A percentile compares a stretch with the other conserved stretches of the same genome.
phyloP scores from a whole-genome alignment of 2,329 filamentous ascomycete genomes.

The Anthostomella pinea region DNA sequence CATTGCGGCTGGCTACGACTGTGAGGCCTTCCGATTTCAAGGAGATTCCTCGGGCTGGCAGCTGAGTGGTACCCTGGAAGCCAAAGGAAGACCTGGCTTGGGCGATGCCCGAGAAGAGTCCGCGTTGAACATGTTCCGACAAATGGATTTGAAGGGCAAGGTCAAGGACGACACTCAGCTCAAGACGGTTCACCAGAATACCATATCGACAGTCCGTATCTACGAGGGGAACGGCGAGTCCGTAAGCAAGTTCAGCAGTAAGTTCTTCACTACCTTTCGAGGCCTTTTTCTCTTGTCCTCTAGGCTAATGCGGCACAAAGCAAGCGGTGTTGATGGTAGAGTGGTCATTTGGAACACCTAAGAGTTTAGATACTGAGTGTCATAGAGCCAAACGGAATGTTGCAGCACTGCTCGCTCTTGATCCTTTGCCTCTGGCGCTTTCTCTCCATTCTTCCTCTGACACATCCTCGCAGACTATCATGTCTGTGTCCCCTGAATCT shows the following conservation, averaged over 20 bases:
- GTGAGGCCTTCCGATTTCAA: constrained; percentile 84
- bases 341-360: constrained; percentile 75
- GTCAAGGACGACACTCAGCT: constrained; percentile 88
- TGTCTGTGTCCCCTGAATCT: too few species aligned
- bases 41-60: constrained; percentile 81
- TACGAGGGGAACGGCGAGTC: constrained; percentile 65
- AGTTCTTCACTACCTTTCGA: constrained; percentile 39
- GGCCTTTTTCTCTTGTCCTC: constrained; percentile 2
- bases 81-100: constrained; percentile 60
- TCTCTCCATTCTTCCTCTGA: too few species aligned
- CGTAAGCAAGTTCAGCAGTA: constrained; percentile 83
- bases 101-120: constrained; percentile 77
- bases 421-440: constrained; percentile 11
- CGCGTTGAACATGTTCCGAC: constrained; percentile 94
- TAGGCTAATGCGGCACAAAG: constrained; percentile 42
- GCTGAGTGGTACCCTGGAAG: constrained; percentile 76
- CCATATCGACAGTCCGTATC: constrained; percentile 77
- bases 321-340: constrained; percentile 79
- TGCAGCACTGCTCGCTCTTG: constrained; percentile 1
- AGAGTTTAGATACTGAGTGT: constrained; percentile 21
- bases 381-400: constrained; percentile 9
- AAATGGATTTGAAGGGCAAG: constrained; percentile 98
- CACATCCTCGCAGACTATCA: too few species aligned
- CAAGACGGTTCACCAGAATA: constrained; percentile 96
- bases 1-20: constrained; percentile 88